phyloP scores from a whole-genome alignment of 352 stramenopile species.

The Pythium sp. region DNA sequence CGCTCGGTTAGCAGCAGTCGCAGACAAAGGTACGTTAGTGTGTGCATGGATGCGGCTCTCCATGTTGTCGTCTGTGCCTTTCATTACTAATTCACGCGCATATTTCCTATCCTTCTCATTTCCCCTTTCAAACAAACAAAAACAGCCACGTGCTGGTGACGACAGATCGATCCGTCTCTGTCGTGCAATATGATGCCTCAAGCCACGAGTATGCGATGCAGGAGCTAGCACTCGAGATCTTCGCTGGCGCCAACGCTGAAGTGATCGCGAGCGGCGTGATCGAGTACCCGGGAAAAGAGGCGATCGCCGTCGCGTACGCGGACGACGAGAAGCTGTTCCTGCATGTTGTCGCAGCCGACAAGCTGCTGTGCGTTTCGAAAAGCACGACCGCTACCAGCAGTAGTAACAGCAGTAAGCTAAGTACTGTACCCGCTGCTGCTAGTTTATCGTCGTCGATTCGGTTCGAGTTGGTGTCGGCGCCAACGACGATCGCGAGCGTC shows the following conservation, averaged over 20 bases:
- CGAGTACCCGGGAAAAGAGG: slow-evolving; percentile 32
- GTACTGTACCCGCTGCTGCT: not conserved
- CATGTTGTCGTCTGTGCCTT: not conserved
- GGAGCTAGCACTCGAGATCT: slow-evolving; percentile 33
- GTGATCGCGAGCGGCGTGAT: slow-evolving; percentile 52
- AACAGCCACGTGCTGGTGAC: slow-evolving; percentile 60
- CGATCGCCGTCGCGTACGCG: slow-evolving; percentile 48
- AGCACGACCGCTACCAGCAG: not conserved
- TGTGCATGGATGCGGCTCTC: not conserved
- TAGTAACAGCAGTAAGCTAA: not conserved
- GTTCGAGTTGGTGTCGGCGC: slow-evolving; percentile 58
- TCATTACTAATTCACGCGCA: not conserved
- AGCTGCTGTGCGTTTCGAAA: not conserved
- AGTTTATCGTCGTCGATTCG: slow-evolving; percentile 20
- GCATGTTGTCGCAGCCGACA: slow-evolving; percentile 22
- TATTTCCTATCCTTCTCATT: not conserved
- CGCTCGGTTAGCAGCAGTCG: slow-evolving; percentile 42
- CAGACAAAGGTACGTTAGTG: slow-evolving; percentile 26
- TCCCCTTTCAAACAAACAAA: not conserved
- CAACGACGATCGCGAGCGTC: slow-evolving; percentile 49
- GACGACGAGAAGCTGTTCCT: slow-evolving; percentile 35
- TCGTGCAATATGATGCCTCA: slow-evolving; percentile 31
- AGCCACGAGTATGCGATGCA: slow-evolving; percentile 35
- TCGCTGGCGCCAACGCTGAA: slow-evolving; percentile 19
- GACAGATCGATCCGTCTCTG: slow-evolving; percentile 55